phyloP scores from a whole-genome alignment of 441 rosid species.

The Arabidopsis hybrid region DNA sequence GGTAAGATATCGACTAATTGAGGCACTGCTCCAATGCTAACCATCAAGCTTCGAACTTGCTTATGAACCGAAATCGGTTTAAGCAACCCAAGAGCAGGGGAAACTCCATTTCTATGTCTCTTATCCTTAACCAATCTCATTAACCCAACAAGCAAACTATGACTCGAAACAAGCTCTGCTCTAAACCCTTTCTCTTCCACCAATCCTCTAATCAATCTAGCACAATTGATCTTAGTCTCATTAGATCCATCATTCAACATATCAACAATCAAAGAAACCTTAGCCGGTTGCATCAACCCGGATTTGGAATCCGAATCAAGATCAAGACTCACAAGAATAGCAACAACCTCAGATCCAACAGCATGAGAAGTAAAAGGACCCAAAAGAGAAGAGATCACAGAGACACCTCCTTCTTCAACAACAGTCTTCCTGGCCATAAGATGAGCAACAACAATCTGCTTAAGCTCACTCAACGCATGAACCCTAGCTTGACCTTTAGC shows the following conservation, averaged over 20 bases:
- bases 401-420: constrained; percentile 63
- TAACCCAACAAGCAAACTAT: constrained; percentile 78
- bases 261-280: constrained; percentile 81
- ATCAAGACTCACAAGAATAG: constrained; percentile 73
- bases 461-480: constrained; percentile 78
- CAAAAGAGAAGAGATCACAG: constrained; percentile 61
- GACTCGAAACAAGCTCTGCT: constrained; percentile 65
- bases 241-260: constrained; percentile 85
- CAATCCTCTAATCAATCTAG: constrained; percentile 65
- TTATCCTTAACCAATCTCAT: constrained; percentile 80
- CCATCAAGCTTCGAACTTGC: constrained; percentile 58
- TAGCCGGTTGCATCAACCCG: constrained; percentile 79
- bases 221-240: constrained; percentile 82
- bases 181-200: constrained; percentile 67
- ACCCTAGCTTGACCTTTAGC: constrained; percentile 88
- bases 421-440: constrained; percentile 67
- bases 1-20: constrained; percentile 74
- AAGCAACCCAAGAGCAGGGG: constrained; percentile 67
- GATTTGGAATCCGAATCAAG: constrained; percentile 64
- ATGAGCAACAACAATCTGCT: constrained; percentile 62
- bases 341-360: constrained; percentile 85
- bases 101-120: constrained; percentile 62
- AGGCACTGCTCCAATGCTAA: constrained; percentile 76
- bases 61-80: constrained; percentile 62
- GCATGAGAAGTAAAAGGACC: constrained; percentile 86